Evolutionary conservation across 345 rosid genomes (phyloP), one percentile per base, ranked within the genome.

Genomic region (Reutealis trisperma): DNA sequence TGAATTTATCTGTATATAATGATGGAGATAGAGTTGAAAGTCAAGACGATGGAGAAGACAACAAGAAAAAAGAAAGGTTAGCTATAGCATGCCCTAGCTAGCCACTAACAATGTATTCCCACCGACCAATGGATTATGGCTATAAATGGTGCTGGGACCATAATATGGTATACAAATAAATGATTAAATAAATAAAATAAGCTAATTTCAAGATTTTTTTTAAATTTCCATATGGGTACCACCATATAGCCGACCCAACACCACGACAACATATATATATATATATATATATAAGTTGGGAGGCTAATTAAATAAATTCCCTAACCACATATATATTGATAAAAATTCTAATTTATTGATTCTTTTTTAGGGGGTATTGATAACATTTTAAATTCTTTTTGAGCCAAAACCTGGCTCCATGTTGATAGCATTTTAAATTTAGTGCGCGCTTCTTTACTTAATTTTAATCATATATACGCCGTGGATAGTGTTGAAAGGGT

Each of bases 1-100:
- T 37, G 0, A 37, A 37, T 37, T 4, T 37, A 37, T 37, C 6
- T 4, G 41, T 37, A 7, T 37, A 6, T 7, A 37, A 37, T 4
- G 22, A 67, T 44, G 21, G 57, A 21, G 41, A 42, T 16, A 63
- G 69, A 66, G 71, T 55, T 25, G 63, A 52, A 52, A 45, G 4
- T 5, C 18, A 62, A 62, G 65, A 60, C 63, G 63, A 60, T 24
- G 63, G 15, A 60, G 63, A 60, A 60, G 63, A 62, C 65, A 62
- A 27, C 18, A 27, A 25, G 32, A 12, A 52, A 13, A 25, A 5
- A 27, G 18, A 30, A 2, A 62, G 65, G 27, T 19, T 27, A 25
- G 65, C 65, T 34, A 27, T 27, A 7, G 37, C 15, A 27, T 27
- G 19, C 65, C 65, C 16, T 27, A 27, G 7, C 41, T 30, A 62